Conservation (phyloP, 2,329 filamentous ascomycete genomes). For the Botrytis hyacinthi region DNA sequence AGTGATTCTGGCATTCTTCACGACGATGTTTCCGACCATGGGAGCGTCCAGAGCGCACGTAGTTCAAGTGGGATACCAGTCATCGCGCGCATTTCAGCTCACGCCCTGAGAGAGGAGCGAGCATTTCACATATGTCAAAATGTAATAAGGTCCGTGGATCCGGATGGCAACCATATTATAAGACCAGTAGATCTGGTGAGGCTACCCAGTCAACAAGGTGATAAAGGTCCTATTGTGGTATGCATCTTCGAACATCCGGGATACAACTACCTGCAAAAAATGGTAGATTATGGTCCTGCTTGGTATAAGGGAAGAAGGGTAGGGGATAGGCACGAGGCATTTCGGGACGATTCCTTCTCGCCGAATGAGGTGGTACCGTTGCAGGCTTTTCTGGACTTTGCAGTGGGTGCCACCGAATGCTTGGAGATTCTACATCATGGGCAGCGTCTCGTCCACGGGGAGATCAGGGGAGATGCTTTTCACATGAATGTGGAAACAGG, state of each 20-base stretch:
- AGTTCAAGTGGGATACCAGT: conserved; percentile 45
- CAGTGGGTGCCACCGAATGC: conserved; percentile 82
- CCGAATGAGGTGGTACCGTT: conserved; percentile 65
- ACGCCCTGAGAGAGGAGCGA: conserved; percentile 79
- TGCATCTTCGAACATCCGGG: conserved; percentile 80
- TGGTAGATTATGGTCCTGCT: conserved; percentile 76
- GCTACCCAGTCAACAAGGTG: conserved; percentile 64
- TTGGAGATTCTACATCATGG: conserved; percentile 89
- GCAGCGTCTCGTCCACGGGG: conserved; percentile 76
- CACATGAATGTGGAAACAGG: conserved; percentile 74
- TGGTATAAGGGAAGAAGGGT: conserved; percentile 59
- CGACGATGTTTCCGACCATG: conserved; percentile 32
- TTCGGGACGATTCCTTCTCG: conserved; percentile 38
- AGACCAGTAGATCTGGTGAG: conserved; percentile 77
- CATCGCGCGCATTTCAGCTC: conserved; percentile 77
- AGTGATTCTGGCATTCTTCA: conserved; percentile 30
- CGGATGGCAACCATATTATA: conserved; percentile 71
- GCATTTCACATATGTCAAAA: conserved; percentile 80
- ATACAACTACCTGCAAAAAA: conserved; percentile 65
- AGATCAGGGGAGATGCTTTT: conserved; percentile 87
- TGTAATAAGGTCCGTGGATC: conserved; percentile 69
- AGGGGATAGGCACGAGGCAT: conserved; percentile 45
- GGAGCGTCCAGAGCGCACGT: conserved; percentile 4
- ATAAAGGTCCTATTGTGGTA: conserved; percentile 70
- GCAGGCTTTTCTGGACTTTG: conserved; percentile 81